These are phyloP conservation scores for Lizonia empirigonia DNA, from an alignment of 2,329 filamentous ascomycete genomes.

Conservation along the genomic window DNA sequence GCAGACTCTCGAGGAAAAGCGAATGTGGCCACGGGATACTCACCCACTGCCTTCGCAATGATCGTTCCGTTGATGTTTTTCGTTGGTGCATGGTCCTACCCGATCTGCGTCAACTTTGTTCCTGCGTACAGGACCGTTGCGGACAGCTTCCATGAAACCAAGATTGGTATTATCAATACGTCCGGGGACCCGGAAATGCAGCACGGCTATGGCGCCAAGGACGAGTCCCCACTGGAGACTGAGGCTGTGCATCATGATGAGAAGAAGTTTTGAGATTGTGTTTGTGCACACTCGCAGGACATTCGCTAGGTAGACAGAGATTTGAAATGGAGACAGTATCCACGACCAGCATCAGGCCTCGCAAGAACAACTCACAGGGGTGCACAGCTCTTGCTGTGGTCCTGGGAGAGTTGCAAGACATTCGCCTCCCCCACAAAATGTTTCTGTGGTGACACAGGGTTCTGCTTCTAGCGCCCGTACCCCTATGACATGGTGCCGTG, in stretches of 20 bases:
- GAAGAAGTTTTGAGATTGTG: constrained; percentile 7
- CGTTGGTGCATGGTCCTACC: constrained; percentile 54
- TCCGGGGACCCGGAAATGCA: constrained; percentile 42
- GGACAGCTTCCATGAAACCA: constrained; percentile 59
- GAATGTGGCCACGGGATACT: constrained; percentile 25
- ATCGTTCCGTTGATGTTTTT: constrained; percentile 65
- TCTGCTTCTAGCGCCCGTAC: constrained; percentile 3
- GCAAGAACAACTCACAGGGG: neutral
- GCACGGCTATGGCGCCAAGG: constrained; percentile 16
- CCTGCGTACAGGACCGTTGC: constrained; percentile 67
- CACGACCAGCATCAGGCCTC: neutral
- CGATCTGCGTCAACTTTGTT: constrained; percentile 64
- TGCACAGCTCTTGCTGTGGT: neutral
- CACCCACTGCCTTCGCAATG: constrained; percentile 66
- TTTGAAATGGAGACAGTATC: neutral
- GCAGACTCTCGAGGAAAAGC: constrained; percentile 63
- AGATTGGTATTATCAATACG: constrained; percentile 51
- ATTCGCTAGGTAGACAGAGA: neutral
- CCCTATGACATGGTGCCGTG: constrained; percentile 9
- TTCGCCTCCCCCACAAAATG: constrained; percentile 14
- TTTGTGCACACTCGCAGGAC: neutral
- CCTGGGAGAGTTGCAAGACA: neutral
- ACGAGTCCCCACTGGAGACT: constrained; percentile 18
- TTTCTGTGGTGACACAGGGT: constrained; percentile 3
- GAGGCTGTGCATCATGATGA: constrained; percentile 21